These are phyloP conservation scores for Phyllachora maydis DNA, from an alignment of 2,329 filamentous ascomycete genomes.

Conservation along the genomic window DNA sequence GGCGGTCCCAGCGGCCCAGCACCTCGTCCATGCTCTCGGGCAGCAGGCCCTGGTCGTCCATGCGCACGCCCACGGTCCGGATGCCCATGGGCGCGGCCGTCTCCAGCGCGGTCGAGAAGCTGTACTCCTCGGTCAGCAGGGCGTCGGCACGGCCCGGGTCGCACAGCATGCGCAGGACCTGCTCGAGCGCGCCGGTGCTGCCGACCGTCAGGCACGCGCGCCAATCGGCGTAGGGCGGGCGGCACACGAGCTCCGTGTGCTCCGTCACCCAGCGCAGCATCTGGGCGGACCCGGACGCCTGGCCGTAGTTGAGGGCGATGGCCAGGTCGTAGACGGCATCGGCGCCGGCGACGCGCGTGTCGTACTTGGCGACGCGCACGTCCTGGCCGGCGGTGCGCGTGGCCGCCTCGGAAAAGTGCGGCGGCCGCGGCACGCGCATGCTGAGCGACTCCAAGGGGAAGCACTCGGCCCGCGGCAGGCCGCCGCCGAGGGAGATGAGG, in stretches of 20 bases:
- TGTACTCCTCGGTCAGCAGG: slow-evolving; percentile 76
- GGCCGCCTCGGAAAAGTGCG: slow-evolving; percentile 50
- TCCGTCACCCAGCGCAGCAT: slow-evolving; percentile 81
- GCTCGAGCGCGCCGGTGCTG: slow-evolving; percentile 71
- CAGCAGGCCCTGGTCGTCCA: slow-evolving; percentile 32
- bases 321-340: slow-evolving; percentile 46
- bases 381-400: slow-evolving; percentile 36
- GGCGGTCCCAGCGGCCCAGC: slow-evolving; percentile 28
- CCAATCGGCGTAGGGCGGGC: slow-evolving; percentile 84
- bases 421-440: slow-evolving; percentile 49
- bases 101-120: slow-evolving; percentile 55
- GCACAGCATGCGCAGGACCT: slow-evolving; percentile 65
- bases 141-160: slow-evolving; percentile 48
- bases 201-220: slow-evolving; percentile 64
- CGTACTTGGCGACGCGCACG: slow-evolving; percentile 62
- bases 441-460: slow-evolving; percentile 75
- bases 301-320: slow-evolving; percentile 83
- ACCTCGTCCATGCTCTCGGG: slow-evolving; percentile 29
- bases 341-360: slow-evolving; percentile 40
- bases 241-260: slow-evolving; percentile 80
- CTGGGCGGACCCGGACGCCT: slow-evolving; percentile 69
- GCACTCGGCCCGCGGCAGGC: slow-evolving; percentile 71
- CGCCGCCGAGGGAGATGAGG: slow-evolving; percentile 81
- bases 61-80: slow-evolving; percentile 23
- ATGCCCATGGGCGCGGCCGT: slow-evolving; percentile 32